Evolutionary conservation across 1,284 basidiomycete genomes (phyloP), one percentile per base, ranked within the genome.

Genomic region (Phylloboletellus chloephorus): DNA sequence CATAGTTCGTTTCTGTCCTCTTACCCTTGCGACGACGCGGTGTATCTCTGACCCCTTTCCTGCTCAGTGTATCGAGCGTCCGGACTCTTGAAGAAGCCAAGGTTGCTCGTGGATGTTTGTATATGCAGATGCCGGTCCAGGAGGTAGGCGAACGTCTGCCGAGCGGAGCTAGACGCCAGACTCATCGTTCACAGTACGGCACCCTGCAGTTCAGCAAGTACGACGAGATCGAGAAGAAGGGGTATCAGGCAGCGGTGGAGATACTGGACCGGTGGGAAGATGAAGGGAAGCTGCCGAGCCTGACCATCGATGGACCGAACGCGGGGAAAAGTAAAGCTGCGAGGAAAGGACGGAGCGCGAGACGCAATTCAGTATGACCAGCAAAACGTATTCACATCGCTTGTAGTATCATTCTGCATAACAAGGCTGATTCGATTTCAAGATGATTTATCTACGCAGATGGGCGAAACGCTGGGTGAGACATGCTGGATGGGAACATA

Each of bases 81-180:
- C 89, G 86, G 60, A 95, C 89, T 9, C 72, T 98, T 7, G 93
- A 97, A 62, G 93, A 95, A 50, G 94, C 93, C 17, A 98, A 98
- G 64, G 76, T 77, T 3, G 78, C 86, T 4, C 85, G 86, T 5
- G 87, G 87, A 1, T 94, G 91, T 58, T 67, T 97, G 34, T 98
- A 98, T 61, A 84, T 97, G 66, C 78, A 82, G 43, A 91, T 98
- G 88, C 96, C 96, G 0, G 93, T 98, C 13, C 87, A 93, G 56
- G 82, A 85, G 67, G 86, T 82, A 52, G 46, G 69, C 61, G 42
- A 20, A 23, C 13, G 21, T 22, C 28, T 30, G 15, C 32, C 19
- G 6, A 28, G 13, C 25, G 17, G 30, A 13, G n/a, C 7, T 12
- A 15, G 25, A n/a, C 16, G 4, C 17, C 16, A 17, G 16, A 20